phyloP scores from a whole-genome alignment of 192 early-diverging fungal species.

The Coemansia sp. region DNA sequence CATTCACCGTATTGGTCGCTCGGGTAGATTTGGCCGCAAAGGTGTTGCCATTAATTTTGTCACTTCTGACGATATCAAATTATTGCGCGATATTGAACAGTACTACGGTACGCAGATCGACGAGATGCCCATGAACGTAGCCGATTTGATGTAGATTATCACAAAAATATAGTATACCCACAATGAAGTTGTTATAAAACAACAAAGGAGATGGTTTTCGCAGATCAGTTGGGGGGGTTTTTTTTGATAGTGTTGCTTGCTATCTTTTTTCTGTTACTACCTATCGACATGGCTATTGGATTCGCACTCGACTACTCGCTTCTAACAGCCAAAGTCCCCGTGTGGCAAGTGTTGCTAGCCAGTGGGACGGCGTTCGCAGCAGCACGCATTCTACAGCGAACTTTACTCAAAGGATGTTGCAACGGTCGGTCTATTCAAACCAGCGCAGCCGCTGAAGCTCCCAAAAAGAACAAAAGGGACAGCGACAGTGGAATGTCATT shows the following conservation, averaged over 20 bases:
- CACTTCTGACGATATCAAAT: constrained; percentile 88
- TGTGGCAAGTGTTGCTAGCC: constrained; percentile 41
- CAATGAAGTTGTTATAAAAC: neutral
- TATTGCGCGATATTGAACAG: constrained; percentile 96
- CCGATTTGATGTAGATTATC: constrained; percentile 31
- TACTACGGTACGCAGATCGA: constrained; percentile 75
- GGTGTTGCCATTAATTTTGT: constrained; percentile 99
- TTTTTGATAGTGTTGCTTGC: neutral
- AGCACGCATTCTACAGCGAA: neutral
- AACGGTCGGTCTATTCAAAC: neutral
- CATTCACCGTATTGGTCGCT: constrained; percentile 98
- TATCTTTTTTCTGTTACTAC: neutral
- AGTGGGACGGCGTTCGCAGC: constrained; percentile 26
- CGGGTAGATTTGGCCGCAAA: constrained; percentile 97
- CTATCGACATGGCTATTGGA: neutral
- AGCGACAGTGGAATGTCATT: neutral
- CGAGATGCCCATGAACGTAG: constrained; percentile 56
- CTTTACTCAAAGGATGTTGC: neutral
- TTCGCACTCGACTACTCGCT: constrained; percentile 9
- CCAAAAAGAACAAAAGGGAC: neutral
- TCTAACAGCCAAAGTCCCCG: constrained; percentile 17
- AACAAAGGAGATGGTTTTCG: neutral
- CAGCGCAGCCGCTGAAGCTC: neutral
- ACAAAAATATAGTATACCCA: neutral
- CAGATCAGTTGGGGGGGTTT: too few species aligned